Evolutionary conservation across 345 rosid species (phyloP).

Genomic region (Cardamine chenopodiifolia): DNA sequence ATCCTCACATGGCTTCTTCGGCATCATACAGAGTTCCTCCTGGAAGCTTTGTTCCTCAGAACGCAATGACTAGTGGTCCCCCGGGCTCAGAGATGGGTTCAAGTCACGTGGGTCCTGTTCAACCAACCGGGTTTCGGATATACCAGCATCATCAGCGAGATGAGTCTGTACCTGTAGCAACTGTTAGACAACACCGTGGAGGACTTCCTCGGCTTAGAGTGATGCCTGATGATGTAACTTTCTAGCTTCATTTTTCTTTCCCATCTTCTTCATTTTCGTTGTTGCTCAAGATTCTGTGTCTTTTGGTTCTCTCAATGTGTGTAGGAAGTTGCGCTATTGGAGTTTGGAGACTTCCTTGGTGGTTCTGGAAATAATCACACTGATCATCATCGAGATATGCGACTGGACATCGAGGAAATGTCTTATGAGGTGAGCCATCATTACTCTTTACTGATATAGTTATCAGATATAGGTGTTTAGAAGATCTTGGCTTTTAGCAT

Average conservation of each 20-base stretch:
- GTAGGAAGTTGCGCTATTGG: slow-evolving; percentile 84
- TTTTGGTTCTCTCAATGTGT: slow-evolving; percentile 31
- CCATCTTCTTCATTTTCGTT: neutral
- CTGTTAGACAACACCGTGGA: slow-evolving; percentile 55
- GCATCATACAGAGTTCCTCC: slow-evolving; percentile 41
- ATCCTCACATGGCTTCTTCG: slow-evolving; percentile 54
- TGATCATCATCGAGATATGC: slow-evolving; percentile 95
- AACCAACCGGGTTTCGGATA: slow-evolving; percentile 58
- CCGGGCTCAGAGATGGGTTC: slow-evolving; percentile 54
- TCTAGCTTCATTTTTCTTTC: slow-evolving; percentile 5
- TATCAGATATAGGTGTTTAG: no score
- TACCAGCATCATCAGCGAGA: slow-evolving; percentile 55
- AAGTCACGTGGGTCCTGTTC: slow-evolving; percentile 56
- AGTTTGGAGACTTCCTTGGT: slow-evolving; percentile 65
- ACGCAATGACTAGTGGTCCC: slow-evolving; percentile 40
- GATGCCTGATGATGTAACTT: slow-evolving; percentile 73
- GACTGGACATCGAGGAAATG: slow-evolving; percentile 92
- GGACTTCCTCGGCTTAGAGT: slow-evolving; percentile 72
- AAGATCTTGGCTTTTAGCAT: neutral
- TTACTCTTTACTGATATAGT: neutral
- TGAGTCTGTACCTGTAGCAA: slow-evolving; percentile 49
- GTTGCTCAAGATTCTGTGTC: slow-evolving; percentile 14
- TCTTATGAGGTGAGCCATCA: slow-evolving; percentile 69
- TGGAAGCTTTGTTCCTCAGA: slow-evolving; percentile 49
- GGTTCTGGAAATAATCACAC: slow-evolving; percentile 49